These are phyloP conservation scores for Scalesia atractyloides DNA, from an alignment of 129 eudicot species.

Conservation along the genomic window DNA sequence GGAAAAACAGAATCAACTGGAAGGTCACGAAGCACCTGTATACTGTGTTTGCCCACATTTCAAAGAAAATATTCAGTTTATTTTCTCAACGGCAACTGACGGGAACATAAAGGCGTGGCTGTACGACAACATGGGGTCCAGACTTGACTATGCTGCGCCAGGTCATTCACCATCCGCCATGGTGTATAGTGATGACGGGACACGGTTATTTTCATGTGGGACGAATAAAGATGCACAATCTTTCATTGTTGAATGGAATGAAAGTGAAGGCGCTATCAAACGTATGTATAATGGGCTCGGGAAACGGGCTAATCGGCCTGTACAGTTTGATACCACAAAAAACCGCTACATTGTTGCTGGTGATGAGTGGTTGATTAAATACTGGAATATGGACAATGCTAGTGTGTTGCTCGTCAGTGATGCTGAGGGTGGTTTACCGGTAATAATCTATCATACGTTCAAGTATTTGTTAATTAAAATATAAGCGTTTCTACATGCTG, in stretches of 20 bases:
- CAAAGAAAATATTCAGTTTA: slow-evolving; percentile 83
- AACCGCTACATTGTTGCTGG: slow-evolving; percentile 79
- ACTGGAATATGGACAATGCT: slow-evolving; percentile 82
- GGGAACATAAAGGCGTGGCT: slow-evolving; percentile 80
- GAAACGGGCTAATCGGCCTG: slow-evolving; percentile 67
- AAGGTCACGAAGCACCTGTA: slow-evolving; percentile 91
- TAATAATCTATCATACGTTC: slow-evolving; percentile 26
- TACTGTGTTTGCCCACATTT: slow-evolving; percentile 86
- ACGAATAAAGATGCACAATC: slow-evolving; percentile 78
- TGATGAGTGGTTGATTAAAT: slow-evolving; percentile 64
- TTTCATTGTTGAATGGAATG: slow-evolving; percentile 84
- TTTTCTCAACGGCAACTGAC: slow-evolving; percentile 68
- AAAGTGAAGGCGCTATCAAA: slow-evolving; percentile 80
- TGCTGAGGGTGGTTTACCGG: slow-evolving; percentile 80
- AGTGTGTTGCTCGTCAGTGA: slow-evolving; percentile 53
- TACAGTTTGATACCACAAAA: slow-evolving; percentile 76
- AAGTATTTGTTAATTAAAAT: slow-evolving; percentile 8
- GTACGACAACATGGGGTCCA: slow-evolving; percentile 62
- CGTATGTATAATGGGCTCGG: slow-evolving; percentile 71
- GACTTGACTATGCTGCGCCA: slow-evolving; percentile 78
- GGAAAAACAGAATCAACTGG: slow-evolving; percentile 55
- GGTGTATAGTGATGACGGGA: slow-evolving; percentile 78
- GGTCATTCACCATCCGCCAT: slow-evolving; percentile 67
- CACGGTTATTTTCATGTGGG: slow-evolving; percentile 86
- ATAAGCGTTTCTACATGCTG: background rate